A percentile compares a stretch with the other conserved stretches of the same genome.
phyloP scores from a whole-genome alignment of 2,329 filamentous ascomycete genomes.

The Dactylella cylindrospora region DNA sequence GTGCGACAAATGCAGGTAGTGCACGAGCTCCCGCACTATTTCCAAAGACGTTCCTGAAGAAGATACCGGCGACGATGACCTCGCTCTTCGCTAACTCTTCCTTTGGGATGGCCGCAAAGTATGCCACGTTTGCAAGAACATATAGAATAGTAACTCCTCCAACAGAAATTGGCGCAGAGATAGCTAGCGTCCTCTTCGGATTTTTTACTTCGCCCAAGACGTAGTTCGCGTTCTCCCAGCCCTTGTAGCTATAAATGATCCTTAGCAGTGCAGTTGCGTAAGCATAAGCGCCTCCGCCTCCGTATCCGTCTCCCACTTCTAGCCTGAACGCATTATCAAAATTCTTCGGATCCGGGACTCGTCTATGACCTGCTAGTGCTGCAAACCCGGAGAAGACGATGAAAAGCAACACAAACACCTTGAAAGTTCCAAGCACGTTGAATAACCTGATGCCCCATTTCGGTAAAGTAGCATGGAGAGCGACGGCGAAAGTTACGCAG shows the following conservation, averaged over 20 bases:
- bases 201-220: slow-evolving; percentile 62
- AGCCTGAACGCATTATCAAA: slow-evolving; percentile 61
- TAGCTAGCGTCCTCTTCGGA: slow-evolving; percentile 59
- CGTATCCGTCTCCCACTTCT: slow-evolving; percentile 53
- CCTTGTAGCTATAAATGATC: slow-evolving; percentile 64
- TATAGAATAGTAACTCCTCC: slow-evolving; percentile 64
- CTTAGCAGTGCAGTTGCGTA: slow-evolving; percentile 63
- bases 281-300: slow-evolving; percentile 57
- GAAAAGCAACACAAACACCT: slow-evolving; percentile 62
- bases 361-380: slow-evolving; percentile 58
- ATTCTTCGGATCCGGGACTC: slow-evolving; percentile 59
- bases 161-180: slow-evolving; percentile 63
- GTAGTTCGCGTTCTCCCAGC: slow-evolving; percentile 67
- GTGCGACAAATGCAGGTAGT: slow-evolving; percentile 61
- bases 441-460: slow-evolving; percentile 63
- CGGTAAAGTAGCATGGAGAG: slow-evolving; percentile 59
- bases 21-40: slow-evolving; percentile 57
- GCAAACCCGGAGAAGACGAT: slow-evolving; percentile 65
- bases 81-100: slow-evolving; percentile 61
- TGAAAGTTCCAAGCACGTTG: slow-evolving; percentile 64
- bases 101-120: slow-evolving; percentile 65
- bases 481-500: slow-evolving; percentile 60
- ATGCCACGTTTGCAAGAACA: slow-evolving; percentile 65
- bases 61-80: slow-evolving; percentile 63
- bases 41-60: slow-evolving; percentile 66